phyloP scores from a whole-genome alignment of 1,139 yeast species.

The Meyerozyma sp. region DNA sequence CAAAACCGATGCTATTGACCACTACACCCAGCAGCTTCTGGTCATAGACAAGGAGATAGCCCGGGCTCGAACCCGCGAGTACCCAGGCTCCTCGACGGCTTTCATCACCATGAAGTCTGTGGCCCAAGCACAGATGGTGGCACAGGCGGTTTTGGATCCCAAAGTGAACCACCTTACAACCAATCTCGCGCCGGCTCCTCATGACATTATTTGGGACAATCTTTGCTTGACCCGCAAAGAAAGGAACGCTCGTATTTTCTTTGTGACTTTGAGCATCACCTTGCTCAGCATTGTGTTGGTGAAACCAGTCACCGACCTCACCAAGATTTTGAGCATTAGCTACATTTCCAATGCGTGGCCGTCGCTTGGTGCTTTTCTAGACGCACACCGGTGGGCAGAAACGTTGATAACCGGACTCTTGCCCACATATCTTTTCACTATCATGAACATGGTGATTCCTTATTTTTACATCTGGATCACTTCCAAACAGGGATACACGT shows the following conservation, averaged over 20 bases:
- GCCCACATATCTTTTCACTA: conserved; percentile 70
- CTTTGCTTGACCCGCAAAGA: conserved; percentile 56
- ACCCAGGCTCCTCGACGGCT: conserved; percentile 65
- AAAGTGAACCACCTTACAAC: conserved; percentile 68
- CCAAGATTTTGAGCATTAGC: conserved; percentile 66
- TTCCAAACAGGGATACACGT: conserved; percentile 63
- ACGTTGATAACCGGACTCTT: conserved; percentile 68
- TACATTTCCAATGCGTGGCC: conserved; percentile 75
- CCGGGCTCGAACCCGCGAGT: conserved; percentile 54
- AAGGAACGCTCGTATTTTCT: conserved; percentile 50
- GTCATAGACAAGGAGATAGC: conserved; percentile 53
- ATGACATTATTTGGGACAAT: conserved; percentile 73
- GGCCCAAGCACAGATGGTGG: conserved; percentile 83
- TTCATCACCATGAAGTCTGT: conserved; percentile 81
- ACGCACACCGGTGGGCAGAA: conserved; percentile 62
- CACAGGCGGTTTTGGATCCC: conserved; percentile 77
- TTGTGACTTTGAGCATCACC: conserved; percentile 58
- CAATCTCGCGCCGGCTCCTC: conserved; percentile 74
- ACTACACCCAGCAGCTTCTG: conserved; percentile 52
- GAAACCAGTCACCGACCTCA: conserved; percentile 68
- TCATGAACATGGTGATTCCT: conserved; percentile 63
- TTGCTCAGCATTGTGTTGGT: conserved; percentile 59
- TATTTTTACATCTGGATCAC: conserved; percentile 65
- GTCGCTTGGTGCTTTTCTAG: conserved; percentile 53
- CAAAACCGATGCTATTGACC: conserved; percentile 60